phyloP scores from a whole-genome alignment of 106 monocot species.

The Allium fistulosum region DNA sequence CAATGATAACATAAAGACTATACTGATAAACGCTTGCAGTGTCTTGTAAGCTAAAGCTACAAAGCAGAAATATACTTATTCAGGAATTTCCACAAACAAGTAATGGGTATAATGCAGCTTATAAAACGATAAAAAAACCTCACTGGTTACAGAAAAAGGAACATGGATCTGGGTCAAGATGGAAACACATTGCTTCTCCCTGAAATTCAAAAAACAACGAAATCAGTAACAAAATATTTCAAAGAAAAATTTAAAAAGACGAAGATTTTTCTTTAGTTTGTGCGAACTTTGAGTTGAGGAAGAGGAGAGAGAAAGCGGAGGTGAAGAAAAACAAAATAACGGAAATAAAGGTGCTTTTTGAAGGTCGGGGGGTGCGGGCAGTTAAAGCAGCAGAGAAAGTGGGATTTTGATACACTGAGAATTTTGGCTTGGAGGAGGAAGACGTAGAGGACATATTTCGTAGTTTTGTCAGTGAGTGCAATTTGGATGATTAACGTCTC shows the following conservation, averaged over 20 bases:
- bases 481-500: too few species aligned
- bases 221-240: not conserved
- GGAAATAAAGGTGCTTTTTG: conserved; percentile 37
- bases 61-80: not conserved
- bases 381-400: conserved; percentile 67
- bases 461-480: not conserved
- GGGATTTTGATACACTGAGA: conserved; percentile 87
- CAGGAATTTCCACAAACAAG: conserved; percentile 38
- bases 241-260: not conserved
- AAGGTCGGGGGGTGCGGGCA: conserved; percentile 62
- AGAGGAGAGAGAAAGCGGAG: conserved; percentile 35
- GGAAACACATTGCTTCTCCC: conserved; percentile 23
- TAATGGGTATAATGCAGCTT: not conserved
- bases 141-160: conserved; percentile 24
- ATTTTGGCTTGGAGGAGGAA: conserved; percentile 45
- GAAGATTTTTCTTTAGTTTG: not conserved
- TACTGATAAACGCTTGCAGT: conserved; percentile 22
- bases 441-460: not conserved
- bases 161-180: conserved; percentile 15
- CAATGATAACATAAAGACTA: conserved; percentile 30
- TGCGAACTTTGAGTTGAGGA: conserved; percentile 29
- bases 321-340: conserved; percentile 25
- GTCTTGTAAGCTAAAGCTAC: conserved; percentile 32
- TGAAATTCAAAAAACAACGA: conserved; percentile 1
- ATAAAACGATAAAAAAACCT: not conserved